Conservation (phyloP, 1,284 basidiomycete genomes). For the Porphyrellus sp. region DNA sequence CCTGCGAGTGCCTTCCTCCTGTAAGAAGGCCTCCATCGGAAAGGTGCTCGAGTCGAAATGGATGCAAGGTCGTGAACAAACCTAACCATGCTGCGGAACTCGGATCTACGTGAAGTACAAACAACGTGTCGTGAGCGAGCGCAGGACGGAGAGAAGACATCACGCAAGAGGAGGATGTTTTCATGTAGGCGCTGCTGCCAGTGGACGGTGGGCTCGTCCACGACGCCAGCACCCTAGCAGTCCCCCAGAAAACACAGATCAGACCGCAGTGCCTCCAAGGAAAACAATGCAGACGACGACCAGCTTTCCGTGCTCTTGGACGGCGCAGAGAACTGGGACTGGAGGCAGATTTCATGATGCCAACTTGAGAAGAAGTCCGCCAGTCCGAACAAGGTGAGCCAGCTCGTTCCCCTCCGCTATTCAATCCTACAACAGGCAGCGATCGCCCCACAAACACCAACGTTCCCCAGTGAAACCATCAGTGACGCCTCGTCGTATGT, state of each 20-base stretch:
- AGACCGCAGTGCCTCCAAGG: conserved; percentile 1
- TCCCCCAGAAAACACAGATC: conserved; percentile 5
- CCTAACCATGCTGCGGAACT: too few species aligned
- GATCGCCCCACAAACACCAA: conserved; percentile 16
- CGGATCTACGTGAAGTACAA: too few species aligned
- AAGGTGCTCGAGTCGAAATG: too few species aligned
- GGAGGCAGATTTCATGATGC: conserved; percentile 40
- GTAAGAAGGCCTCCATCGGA: too few species aligned
- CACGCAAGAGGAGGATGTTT: conserved; percentile 42
- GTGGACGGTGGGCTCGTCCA: conserved; percentile 43
- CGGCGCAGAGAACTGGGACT: conserved; percentile 54
- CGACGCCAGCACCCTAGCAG: neutral
- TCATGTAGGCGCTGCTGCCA: conserved; percentile 50
- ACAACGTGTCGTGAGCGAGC: conserved; percentile 28
- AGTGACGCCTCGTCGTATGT: conserved; percentile 7
- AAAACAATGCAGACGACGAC: conserved; percentile 23
- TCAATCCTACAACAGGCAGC: conserved; percentile 3
- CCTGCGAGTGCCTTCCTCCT: too few species aligned
- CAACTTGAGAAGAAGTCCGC: conserved; percentile 37
- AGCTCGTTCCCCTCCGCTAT: neutral
- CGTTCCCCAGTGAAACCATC: conserved; percentile 23
- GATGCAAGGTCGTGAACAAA: too few species aligned
- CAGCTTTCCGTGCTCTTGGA: conserved; percentile 46
- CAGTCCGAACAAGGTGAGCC: conserved; percentile 20
- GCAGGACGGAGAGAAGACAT: neutral